phyloP scores from a whole-genome alignment of 331 rosid genomes.

The Ulmus americana region DNA sequence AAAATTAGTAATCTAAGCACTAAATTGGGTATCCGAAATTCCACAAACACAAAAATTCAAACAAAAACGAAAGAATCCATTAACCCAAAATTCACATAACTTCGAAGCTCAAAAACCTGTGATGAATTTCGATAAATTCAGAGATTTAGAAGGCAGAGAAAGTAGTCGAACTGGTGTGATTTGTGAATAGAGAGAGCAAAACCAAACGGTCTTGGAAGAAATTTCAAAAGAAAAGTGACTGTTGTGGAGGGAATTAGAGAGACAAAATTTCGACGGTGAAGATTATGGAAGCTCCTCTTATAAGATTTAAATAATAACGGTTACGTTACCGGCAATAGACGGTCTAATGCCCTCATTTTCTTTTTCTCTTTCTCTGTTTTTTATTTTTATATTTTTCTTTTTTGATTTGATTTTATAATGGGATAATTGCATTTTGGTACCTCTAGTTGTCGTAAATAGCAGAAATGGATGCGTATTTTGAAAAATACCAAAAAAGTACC shows the following conservation, averaged over 20 bases:
- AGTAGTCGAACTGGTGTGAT: neutral
- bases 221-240: constrained; percentile 74
- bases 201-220: constrained; percentile 36
- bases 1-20: too few species aligned
- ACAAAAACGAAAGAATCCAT: neutral
- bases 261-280: neutral
- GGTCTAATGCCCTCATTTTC: neutral
- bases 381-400: neutral
- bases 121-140: neutral
- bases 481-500: too few species aligned
- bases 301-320: constrained; percentile 20
- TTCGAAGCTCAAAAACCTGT: neutral
- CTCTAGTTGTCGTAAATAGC: too few species aligned
- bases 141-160: neutral
- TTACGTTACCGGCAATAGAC: constrained; percentile 1
- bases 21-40: too few species aligned
- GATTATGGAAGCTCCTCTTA: neutral
- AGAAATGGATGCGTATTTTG: too few species aligned
- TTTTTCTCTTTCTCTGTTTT: neutral
- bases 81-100: neutral
- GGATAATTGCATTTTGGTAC: too few species aligned
- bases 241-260: constrained; percentile 37
- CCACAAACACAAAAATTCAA: neutral
- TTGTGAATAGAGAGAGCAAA: neutral
- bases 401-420: neutral